A percentile compares a stretch with the other conserved stretches of the same genome.
Evolutionary conservation across 306 rosid species (phyloP).

Genomic region (Castanea sativa): DNA sequence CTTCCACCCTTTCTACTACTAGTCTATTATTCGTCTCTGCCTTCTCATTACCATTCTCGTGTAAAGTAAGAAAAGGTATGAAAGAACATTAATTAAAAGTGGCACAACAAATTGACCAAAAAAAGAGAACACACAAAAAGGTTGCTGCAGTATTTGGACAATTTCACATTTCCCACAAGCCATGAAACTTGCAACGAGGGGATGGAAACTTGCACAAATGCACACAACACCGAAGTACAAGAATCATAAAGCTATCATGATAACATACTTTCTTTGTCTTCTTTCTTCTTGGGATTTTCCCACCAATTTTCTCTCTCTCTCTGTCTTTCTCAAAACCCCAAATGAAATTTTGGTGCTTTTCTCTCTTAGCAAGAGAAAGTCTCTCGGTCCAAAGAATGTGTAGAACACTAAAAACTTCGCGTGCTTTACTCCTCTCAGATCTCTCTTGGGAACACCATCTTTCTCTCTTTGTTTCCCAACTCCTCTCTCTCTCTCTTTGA

Average conservation of each 20-base stretch:
- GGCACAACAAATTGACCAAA: conserved; percentile 27
- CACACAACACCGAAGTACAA: conserved; percentile 32
- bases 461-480: conserved; percentile 29
- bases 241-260: conserved; percentile 57
- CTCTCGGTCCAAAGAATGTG: conserved; percentile 62
- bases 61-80: conserved; percentile 13
- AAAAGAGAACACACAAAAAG: conserved; percentile 26
- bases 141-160: conserved; percentile 34
- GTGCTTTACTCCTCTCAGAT: conserved; percentile 37
- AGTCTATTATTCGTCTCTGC: conserved; percentile 4
- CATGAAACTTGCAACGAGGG: conserved; percentile 31
- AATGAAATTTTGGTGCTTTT: conserved; percentile 16
- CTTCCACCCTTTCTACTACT: background rate
- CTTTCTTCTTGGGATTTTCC: conserved; percentile 49
- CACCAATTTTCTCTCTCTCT: conserved; percentile 22
- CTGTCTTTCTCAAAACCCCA: conserved; percentile 32
- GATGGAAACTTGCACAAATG: conserved; percentile 25
- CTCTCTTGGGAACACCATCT: conserved; percentile 43
- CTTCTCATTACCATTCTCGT: conserved; percentile 22
- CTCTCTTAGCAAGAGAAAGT: conserved; percentile 31
- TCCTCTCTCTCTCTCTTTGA: background rate
- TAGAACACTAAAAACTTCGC: conserved; percentile 41
- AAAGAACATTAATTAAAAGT: conserved; percentile 42
- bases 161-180: conserved; percentile 37
- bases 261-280: conserved; percentile 51